These are phyloP conservation scores for Ustilago shanxiensis DNA, from an alignment of 1,284 basidiomycete species.

Conservation along the genomic window DNA sequence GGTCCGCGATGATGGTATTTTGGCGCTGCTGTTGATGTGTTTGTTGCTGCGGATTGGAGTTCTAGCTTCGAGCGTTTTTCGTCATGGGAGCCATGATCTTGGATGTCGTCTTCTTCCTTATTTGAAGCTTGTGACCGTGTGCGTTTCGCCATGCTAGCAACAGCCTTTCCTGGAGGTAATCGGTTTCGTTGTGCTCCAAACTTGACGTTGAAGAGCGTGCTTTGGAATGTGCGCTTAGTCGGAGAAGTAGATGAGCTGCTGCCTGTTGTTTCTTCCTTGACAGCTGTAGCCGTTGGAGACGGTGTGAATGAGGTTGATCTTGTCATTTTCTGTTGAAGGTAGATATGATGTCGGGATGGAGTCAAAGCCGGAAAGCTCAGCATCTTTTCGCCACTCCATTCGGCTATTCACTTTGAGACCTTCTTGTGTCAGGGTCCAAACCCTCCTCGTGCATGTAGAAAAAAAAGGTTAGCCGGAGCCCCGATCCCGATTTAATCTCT, in stretches of 20 bases:
- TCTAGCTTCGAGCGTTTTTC: constrained; percentile 14
- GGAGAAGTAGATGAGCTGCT: constrained; percentile 12
- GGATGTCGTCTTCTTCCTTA: neutral
- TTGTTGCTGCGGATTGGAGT: neutral
- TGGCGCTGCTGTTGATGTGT: constrained; percentile 17
- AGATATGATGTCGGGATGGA: neutral
- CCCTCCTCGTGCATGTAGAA: neutral
- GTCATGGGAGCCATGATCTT: neutral
- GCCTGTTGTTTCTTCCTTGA: neutral
- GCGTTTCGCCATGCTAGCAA: constrained; percentile 11
- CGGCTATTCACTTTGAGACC: constrained; percentile 19
- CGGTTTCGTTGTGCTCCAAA: constrained; percentile 33
- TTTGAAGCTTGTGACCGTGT: constrained; percentile 14
- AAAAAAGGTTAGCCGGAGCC: constrained; percentile 3
- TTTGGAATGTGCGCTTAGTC: constrained; percentile 36
- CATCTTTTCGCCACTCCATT: constrained; percentile 15
- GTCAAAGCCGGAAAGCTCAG: too few relatives aligned
- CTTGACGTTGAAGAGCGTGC: constrained; percentile 48
- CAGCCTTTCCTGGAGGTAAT: constrained; percentile 22
- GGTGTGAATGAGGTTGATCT: constrained; percentile 22
- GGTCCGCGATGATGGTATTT: constrained; percentile 44
- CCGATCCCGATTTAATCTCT: constrained; percentile 8
- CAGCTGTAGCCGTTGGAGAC: constrained; percentile 1
- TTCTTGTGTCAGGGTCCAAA: constrained; percentile 12
- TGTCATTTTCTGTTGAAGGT: constrained; percentile 11